These are phyloP conservation scores for Epichloe elymi DNA, from an alignment of 2,329 filamentous ascomycete species.

Conservation along the genomic window DNA sequence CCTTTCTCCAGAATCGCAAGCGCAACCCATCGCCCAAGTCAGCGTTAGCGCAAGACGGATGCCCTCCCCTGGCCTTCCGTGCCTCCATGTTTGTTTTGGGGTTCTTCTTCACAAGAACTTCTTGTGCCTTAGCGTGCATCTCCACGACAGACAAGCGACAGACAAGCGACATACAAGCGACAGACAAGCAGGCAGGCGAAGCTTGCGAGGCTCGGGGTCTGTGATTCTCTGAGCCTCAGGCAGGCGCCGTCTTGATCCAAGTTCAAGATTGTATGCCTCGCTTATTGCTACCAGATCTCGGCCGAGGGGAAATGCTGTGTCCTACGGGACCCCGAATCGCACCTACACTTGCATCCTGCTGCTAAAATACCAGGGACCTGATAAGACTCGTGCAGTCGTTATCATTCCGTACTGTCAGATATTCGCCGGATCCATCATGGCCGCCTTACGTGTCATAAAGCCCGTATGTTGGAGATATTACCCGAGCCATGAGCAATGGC, in stretches of 20 bases:
- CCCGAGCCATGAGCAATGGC: not conserved
- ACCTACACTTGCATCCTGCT: not conserved
- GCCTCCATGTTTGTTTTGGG: not conserved
- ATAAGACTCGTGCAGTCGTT: not conserved
- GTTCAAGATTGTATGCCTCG: not conserved
- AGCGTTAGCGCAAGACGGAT: slow-evolving; percentile 8
- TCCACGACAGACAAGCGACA: not conserved
- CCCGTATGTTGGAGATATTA: not conserved
- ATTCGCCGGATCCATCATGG: not conserved
- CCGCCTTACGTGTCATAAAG: not conserved
- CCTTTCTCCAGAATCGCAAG: slow-evolving; percentile 4
- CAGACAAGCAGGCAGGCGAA: not conserved
- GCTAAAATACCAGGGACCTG: not conserved
- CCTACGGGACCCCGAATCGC: not conserved
- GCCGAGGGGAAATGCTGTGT: slow-evolving; percentile 4
- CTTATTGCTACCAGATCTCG: slow-evolving; percentile 4
- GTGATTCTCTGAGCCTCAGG: no score
- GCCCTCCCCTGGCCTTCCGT: slow-evolving; percentile 5
- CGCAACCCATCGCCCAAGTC: slow-evolving; percentile 4
- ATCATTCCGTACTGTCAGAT: not conserved
- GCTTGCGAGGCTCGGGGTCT: not conserved
- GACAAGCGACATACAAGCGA: not conserved
- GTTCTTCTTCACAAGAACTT: not conserved
- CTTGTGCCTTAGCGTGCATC: not conserved
- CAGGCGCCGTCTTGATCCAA: not conserved